Base-by-base conservation (phyloP, 1,139 yeast species). In the Suhomyces yuchorum region DNA sequence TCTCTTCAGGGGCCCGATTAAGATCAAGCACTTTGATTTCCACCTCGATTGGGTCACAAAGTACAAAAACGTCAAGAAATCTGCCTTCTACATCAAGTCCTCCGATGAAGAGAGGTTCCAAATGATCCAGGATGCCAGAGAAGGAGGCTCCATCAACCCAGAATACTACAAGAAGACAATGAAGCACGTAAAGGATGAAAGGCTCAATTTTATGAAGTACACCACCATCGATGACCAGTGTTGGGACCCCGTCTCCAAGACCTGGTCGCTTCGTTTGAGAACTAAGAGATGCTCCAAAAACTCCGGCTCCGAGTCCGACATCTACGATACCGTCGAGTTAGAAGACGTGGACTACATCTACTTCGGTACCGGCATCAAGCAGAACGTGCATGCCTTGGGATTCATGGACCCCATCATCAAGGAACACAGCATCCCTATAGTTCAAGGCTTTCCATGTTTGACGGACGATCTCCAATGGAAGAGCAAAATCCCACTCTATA, bases 11-110 rank as follows among this genome's bases (percentile, higher is more conserved):
- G 76, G 79, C 0, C 65, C 68, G 3, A 51, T 75, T 40, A 76
- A 75, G 52, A 68, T 76, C 41, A 77, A 77, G 55, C 81, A 77
- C 53, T 76, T 77, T 58, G 81, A 77, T 51, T 76, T 76, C 55
- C 80, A 75, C 52, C 60, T 77, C 41, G 81, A 77, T 50, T 77
- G 81, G 81, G 80, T 76, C n/a, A 73, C 81, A 17, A 77, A 77
- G 52, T 77, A 75, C 55, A 71, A 71, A 51, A 73, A 71, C 46
- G 71, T 72, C 24, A 71, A 71, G 52, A 71, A 61, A 44, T 70
- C 77, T 1, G 69, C 75, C 1, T 75, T 76, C 43, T 75, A 75
- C 59, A 69, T 73, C 53, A 61, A 63, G 48, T 79, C 74, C 36
- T 67, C 75, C 0, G 79, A 76, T 49, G 68, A 68, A 44, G 80